Percentiles rank a stretch among this genome's conserved stretches.
These are phyloP conservation scores for Pterocarpus macrocarpus DNA, from an alignment of 306 rosid species.

Conservation along the genomic window DNA sequence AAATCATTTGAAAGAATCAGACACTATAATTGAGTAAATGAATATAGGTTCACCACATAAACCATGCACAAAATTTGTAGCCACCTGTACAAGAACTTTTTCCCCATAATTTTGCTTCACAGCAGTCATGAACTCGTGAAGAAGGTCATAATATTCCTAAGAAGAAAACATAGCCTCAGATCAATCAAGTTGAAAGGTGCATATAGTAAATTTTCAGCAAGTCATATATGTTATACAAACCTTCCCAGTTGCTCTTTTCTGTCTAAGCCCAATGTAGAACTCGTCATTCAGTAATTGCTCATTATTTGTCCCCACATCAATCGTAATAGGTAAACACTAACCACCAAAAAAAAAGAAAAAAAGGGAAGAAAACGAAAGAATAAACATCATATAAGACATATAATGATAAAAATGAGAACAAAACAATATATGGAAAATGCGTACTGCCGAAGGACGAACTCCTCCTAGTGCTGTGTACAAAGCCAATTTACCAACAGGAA, in stretches of 20 bases:
- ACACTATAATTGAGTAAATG: conserved; percentile 33
- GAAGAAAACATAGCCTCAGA: conserved; percentile 45
- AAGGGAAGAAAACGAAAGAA: neutral
- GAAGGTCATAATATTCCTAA: conserved; percentile 89
- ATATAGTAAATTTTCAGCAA: conserved; percentile 34
- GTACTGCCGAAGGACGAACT: conserved; percentile 94
- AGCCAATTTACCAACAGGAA: conserved; percentile 96
- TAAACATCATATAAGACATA: neutral
- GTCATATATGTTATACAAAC: conserved; percentile 53
- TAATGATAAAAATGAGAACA: conserved; percentile 30
- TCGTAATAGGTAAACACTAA: conserved; percentile 93
- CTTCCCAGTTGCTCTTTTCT: conserved; percentile 94
- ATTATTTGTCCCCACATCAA: conserved; percentile 97
- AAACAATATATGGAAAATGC: conserved; percentile 45
- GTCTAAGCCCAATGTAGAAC: conserved; percentile 94
- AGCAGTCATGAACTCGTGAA: conserved; percentile 92
- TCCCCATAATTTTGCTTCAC: conserved; percentile 98
- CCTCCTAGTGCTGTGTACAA: conserved; percentile 95
- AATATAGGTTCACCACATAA: conserved; percentile 20
- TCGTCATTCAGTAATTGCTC: conserved; percentile 87
- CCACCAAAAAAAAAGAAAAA: conserved; percentile 27
- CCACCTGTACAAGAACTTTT: conserved; percentile 93
- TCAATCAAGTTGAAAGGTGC: conserved; percentile 13
- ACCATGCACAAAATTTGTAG: conserved; percentile 38
- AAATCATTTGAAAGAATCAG: conserved; percentile 47